A percentile compares a stretch with the other conserved stretches of the same genome.
Conservation (phyloP, 2,329 filamentous ascomycete genomes). For the Aspergillus pseudotamarii region DNA sequence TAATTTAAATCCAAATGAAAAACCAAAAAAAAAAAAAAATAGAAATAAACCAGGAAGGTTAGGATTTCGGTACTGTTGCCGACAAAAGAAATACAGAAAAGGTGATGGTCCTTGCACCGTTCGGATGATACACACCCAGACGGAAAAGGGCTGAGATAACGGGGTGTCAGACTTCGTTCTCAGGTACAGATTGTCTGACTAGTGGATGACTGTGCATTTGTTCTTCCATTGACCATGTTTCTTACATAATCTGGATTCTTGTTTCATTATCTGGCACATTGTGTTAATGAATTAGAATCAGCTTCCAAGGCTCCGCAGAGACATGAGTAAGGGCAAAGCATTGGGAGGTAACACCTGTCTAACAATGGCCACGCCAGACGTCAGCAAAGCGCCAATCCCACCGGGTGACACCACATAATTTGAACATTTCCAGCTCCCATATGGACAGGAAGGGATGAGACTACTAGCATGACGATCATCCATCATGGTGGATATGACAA, state of each 20-base stretch:
- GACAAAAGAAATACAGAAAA: background rate
- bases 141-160: background rate
- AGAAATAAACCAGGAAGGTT: background rate
- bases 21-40: too few species aligned
- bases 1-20: background rate
- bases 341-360: constrained; percentile 5
- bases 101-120: background rate
- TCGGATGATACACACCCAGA: too few species aligned
- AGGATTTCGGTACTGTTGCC: background rate
- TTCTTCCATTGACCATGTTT: background rate
- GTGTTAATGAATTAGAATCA: background rate
- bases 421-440: constrained; percentile 5
- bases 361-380: background rate
- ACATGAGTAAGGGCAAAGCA: constrained; percentile 8
- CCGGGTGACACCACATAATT: constrained; percentile 8
- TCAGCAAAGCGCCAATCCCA: constrained; percentile 12
- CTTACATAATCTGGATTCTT: constrained; percentile 3
- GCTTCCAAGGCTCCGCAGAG: background rate
- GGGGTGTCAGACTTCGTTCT: background rate
- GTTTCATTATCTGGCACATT: background rate
- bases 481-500: background rate
- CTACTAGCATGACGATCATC: background rate
- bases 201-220: background rate
- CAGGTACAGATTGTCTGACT: background rate
- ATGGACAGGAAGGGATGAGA: constrained; percentile 7